phyloP scores from a whole-genome alignment of 2,329 filamentous ascomycete species.

The Aspergillus glaucus region DNA sequence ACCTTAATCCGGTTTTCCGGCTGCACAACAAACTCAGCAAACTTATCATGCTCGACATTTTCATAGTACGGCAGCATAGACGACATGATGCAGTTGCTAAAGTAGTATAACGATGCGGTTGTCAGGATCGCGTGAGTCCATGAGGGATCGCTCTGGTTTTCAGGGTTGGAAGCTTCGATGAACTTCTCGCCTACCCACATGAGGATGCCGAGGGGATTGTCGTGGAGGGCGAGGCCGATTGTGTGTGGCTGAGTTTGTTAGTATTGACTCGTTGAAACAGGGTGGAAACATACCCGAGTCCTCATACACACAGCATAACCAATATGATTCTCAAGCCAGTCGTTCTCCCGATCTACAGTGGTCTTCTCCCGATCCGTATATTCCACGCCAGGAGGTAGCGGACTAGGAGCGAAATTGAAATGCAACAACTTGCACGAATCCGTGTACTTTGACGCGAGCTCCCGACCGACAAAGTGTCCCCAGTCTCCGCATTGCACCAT shows the following conservation, averaged over 20 bases:
- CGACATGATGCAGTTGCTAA: conserved; percentile 6
- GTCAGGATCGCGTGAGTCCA: conserved; percentile 8
- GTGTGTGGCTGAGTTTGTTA: conserved; percentile 3
- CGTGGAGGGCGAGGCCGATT: conserved; percentile 3
- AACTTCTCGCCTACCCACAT: conserved; percentile 6
- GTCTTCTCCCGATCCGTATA: conserved; percentile 2
- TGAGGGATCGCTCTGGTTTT: neutral
- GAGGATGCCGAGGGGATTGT: conserved; percentile 6
- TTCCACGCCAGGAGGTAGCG: neutral
- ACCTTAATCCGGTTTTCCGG: conserved; percentile 3
- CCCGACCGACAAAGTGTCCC: conserved; percentile 4
- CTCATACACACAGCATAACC: conserved; percentile 9
- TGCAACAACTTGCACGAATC: conserved; percentile 2
- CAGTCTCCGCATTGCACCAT: conserved; percentile 6
- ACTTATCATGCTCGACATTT: conserved; percentile 2
- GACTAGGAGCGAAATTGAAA: conserved; percentile 2
- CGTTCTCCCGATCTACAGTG: neutral
- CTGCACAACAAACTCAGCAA: neutral
- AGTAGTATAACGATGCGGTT: conserved; percentile 5
- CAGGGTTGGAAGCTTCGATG: conserved; percentile 3
- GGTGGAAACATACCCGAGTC: neutral
- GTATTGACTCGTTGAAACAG: neutral
- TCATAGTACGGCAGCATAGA: conserved; percentile 6
- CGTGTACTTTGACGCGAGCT: conserved; percentile 3
- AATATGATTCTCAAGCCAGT: conserved; percentile 6